A percentile compares a stretch with the other conserved stretches of the same genome.
phyloP scores from a whole-genome alignment of 768 basidiomycete species.

The Boletus patriciae region DNA sequence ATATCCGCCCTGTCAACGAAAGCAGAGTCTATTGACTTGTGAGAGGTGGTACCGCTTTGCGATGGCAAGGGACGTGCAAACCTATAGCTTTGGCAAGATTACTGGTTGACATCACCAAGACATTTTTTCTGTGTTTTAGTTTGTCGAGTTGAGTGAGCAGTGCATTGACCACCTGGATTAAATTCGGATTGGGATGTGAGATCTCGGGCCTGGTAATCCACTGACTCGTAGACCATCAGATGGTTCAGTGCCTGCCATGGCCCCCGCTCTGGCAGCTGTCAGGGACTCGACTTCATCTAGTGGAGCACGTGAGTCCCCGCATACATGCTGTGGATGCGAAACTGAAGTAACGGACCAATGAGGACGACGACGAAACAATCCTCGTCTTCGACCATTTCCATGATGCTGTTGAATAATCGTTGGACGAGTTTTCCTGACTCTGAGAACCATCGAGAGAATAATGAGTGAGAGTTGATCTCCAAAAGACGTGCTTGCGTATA shows the following conservation, averaged over 20 bases:
- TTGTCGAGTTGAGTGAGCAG: conserved; percentile 96
- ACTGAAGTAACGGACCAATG: conserved; percentile 58
- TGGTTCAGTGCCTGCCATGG: conserved; percentile 94
- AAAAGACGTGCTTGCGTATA: conserved; percentile 86
- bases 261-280: conserved; percentile 91
- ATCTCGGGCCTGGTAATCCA: neutral
- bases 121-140: conserved; percentile 89
- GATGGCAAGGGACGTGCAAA: conserved; percentile 33
- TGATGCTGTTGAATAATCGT: conserved; percentile 83
- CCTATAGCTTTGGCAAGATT: conserved; percentile 95
- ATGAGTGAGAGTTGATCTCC: conserved; percentile 97
- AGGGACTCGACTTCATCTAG: conserved; percentile 95
- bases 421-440: conserved; percentile 99
- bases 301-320: neutral
- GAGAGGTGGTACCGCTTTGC: neutral
- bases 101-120: conserved; percentile 93
- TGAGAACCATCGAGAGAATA: conserved; percentile 99
- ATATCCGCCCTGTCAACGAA: conserved; percentile 98
- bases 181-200: neutral
- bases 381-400: conserved; percentile 90
- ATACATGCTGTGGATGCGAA: neutral
- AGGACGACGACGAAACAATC: conserved; percentile 89
- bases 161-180: conserved; percentile 90
- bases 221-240: conserved; percentile 87
- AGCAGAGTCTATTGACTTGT: conserved; percentile 65